Percentiles rank a stretch among this genome's conserved stretches.
These are phyloP conservation scores for Psophocarpus tetragonolobus DNA, from an alignment of 306 rosid species.

Conservation along the genomic window DNA sequence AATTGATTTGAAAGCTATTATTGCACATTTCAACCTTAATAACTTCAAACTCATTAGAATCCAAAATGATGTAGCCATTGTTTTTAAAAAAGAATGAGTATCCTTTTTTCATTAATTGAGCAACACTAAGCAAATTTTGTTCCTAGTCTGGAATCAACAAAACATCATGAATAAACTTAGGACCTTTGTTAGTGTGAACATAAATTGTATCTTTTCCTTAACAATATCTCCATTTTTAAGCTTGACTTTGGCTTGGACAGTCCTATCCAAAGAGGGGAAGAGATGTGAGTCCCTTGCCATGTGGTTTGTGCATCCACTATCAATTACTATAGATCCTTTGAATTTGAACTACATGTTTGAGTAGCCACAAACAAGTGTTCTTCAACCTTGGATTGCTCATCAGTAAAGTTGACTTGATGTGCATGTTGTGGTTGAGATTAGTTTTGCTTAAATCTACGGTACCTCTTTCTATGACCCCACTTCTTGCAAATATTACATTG, in stretches of 20 bases:
- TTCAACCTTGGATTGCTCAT: neutral
- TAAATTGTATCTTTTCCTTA: neutral
- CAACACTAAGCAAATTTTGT: neutral
- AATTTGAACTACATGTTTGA: neutral
- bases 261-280: neutral
- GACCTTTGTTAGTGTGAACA: neutral
- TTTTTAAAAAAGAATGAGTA: neutral
- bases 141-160: neutral
- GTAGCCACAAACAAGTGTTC: neutral
- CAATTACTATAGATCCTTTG: neutral
- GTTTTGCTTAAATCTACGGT: too few species aligned
- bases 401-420: neutral
- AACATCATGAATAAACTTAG: neutral
- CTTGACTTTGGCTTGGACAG: neutral
- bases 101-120: neutral
- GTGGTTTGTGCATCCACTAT: neutral
- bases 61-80: neutral
- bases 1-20: neutral
- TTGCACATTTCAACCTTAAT: neutral
- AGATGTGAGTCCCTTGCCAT: neutral
- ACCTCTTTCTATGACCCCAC: neutral
- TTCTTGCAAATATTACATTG: too few species aligned
- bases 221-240: neutral
- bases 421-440: neutral
- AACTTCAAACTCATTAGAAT: neutral